Conservation (phyloP, 129 eudicot genomes). For the Centella asiatica region DNA sequence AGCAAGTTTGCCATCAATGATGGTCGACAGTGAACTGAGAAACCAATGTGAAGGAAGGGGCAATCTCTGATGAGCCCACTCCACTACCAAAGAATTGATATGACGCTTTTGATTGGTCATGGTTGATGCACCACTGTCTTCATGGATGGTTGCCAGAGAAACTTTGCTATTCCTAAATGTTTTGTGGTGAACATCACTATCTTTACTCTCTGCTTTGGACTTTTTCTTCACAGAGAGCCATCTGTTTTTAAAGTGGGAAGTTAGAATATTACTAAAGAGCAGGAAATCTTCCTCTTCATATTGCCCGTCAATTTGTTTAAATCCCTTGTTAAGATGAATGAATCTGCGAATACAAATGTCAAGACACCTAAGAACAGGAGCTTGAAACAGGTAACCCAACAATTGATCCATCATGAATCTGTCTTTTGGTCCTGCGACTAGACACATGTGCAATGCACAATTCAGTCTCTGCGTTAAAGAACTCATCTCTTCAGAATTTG, state of each 20-base stretch:
- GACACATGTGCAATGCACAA: conserved; percentile 44
- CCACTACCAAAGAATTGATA: conserved; percentile 38
- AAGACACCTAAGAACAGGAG: conserved; percentile 52
- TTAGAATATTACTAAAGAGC: conserved; percentile 41
- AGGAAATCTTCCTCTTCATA: conserved; percentile 52
- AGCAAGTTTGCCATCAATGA: conserved; percentile 28
- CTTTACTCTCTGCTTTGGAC: conserved; percentile 26
- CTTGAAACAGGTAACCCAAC: conserved; percentile 47
- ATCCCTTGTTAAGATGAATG: conserved; percentile 20
- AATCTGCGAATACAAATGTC: conserved; percentile 40
- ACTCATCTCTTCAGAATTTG: conserved; percentile 31
- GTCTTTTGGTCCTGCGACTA: conserved; percentile 59
- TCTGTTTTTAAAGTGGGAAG: conserved; percentile 61
- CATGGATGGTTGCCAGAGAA: conserved; percentile 68
- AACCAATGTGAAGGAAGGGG: conserved; percentile 90
- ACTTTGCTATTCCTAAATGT: conserved; percentile 26
- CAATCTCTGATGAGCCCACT: conserved; percentile 87
- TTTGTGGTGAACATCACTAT: conserved; percentile 13
- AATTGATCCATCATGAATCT: conserved; percentile 35
- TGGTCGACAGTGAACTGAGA: conserved; percentile 65
- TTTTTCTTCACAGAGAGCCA: conserved; percentile 60
- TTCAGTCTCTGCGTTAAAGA: conserved; percentile 34
- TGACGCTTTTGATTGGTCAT: conserved; percentile 3
- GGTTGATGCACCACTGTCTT: conserved; percentile 37
- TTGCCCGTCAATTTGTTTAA: conserved; percentile 33